Base-by-base conservation (phyloP, 75 land plant species). In the Larix kaempferi region DNA sequence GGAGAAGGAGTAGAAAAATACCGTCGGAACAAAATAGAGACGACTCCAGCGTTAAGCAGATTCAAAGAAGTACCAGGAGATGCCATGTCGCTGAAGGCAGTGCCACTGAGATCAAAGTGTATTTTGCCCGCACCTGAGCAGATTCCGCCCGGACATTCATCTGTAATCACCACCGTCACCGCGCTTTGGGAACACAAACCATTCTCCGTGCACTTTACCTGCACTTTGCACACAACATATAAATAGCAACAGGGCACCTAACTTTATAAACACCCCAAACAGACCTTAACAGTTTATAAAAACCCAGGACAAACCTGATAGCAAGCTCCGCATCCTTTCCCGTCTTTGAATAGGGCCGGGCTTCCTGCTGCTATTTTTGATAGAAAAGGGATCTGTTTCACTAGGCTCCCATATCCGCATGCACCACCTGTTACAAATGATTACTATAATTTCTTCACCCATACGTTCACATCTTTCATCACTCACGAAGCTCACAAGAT, bases 241-340 rank as follows among this genome's bases (percentile, higher is more conserved):
- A 44, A 44, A 7, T 1, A 44, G 52, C 52, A 7, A 44, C 52
- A 6, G 8, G 10, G 6, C 8, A 6, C 0, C 8, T 7, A 44
- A 6, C 52, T 44, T 44, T 44, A 44, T 6, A 44, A 44, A 60
- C 22, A 60, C n/a, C 7, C 11, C 29, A 49, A 17, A 5, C 65
- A 15, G 16, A 93, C 96, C 95, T 94, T 88, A 94, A 76, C 97
- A 94, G 13, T 86, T 83, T 61, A 95, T 92, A 58, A 35, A 35
- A 11, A 80, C 82, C 49, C 81, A 73, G 81, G 6, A 4, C 64
- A 15, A 15, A 93, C 96, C 95, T 94, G 78, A 74, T 88, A 94
- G 77, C 97, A 94, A 19, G 87, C 84, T 57, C 97, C 97, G 69
- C 97, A 94, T 17, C 93, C 97, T 79, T 81, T 72, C 33, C 97